Evolutionary conservation across 1,284 basidiomycete genomes (phyloP), one percentile per base, ranked within the genome.

Genomic region (Irpex sp.): DNA sequence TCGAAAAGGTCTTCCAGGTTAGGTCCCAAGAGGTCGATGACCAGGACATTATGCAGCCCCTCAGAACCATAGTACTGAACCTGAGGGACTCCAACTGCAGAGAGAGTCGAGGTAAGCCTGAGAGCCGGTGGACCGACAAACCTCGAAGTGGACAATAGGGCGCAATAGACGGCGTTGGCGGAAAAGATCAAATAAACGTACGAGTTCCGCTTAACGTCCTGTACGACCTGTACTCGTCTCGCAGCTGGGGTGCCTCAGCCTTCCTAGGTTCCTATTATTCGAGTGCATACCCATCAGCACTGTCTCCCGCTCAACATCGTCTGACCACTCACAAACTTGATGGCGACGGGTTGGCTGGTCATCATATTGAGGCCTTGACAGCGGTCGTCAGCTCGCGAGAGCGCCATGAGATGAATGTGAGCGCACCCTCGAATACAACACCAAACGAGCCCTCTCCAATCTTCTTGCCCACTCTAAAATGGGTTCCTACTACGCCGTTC

Each of bases 31-130:
- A 98, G 85, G 79, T 98, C 96, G 73, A 98, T 97, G 67, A 98
- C 95, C 66, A 98, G 88, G 70, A 97, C 95, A 76, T 97, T 97
- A 81, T 98, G 95, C 60, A 97, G 83, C n/a, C 95, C 95, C 79
- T 98, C 96, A 78, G 96, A 94, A 56, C 96, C 96, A 75, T 97
- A 98, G 79, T 97, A 96, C 81, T 97, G 96, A 74, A 97, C 96
- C 78, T 97, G 95, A 17, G 94, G 94, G 58, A 97, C 94, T 38
- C 94, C 94, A 66, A 86, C 92, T 95, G 76, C 54, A 36, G 34
- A 57, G 21, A 38, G 9, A 31, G 26, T 2, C 8, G 44, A 48
- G 40, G 17, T 37, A 15, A 31, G 36, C 7, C 21, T 26, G 56
- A 54, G 6, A 38, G 48, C 57, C n/a, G 19, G 31, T 56, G 19